These are phyloP conservation scores for Limnanthes douglasii DNA, from an alignment of 345 rosid species.

Conservation along the genomic window DNA sequence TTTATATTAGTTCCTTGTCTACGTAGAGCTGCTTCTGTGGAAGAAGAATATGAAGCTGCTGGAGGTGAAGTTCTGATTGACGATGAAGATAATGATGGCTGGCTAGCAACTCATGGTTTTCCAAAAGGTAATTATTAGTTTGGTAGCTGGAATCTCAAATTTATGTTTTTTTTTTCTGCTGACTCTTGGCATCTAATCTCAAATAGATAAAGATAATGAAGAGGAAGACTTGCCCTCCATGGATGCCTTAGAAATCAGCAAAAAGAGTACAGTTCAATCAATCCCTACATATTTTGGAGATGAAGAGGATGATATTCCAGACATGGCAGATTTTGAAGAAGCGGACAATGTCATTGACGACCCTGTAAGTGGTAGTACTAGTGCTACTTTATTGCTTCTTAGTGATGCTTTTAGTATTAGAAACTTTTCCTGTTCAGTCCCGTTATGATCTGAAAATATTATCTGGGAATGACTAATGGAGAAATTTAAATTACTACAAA, in stretches of 20 bases:
- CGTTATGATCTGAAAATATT: too few species aligned
- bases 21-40: constrained; percentile 82
- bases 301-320: constrained; percentile 85
- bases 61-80: constrained; percentile 94
- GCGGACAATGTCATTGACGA: constrained; percentile 60
- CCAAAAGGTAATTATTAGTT: constrained; percentile 48
- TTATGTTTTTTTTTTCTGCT: not conserved
- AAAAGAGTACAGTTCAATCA: constrained; percentile 35
- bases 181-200: not conserved
- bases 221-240: constrained; percentile 84
- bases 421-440: too few species aligned
- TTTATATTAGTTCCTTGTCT: constrained; percentile 65
- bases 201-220: constrained; percentile 44
- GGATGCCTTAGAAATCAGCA: constrained; percentile 59
- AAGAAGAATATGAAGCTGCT: constrained; percentile 86
- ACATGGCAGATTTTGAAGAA: constrained; percentile 84
- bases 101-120: constrained; percentile 97
- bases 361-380: constrained; percentile 52
- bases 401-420: too few species aligned
- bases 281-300: constrained; percentile 76
- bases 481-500: too few species aligned
- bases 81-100: constrained; percentile 91
- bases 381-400: too few species aligned
- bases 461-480: too few species aligned
- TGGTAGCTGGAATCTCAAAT: not conserved